These are phyloP conservation scores for Salix suchowensis DNA, from an alignment of 345 rosid species.

Conservation along the genomic window DNA sequence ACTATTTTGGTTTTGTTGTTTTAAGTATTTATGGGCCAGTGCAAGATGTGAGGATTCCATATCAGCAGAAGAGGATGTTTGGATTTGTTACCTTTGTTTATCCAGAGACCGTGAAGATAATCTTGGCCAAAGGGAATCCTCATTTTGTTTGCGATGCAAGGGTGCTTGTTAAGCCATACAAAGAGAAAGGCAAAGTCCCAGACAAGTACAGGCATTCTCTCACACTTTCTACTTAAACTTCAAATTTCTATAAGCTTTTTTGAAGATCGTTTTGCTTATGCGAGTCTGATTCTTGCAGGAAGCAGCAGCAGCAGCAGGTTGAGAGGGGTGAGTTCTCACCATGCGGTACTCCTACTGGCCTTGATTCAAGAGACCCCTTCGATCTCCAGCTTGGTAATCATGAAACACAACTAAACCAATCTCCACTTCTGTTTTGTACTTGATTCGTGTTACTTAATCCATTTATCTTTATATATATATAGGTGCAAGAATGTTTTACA, in stretches of 20 bases:
- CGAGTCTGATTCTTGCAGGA: constrained; percentile 29
- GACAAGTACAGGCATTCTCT: constrained; percentile 68
- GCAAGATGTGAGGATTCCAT: constrained; percentile 94
- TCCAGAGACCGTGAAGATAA: constrained; percentile 87
- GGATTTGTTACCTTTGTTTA: constrained; percentile 85
- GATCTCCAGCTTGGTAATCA: constrained; percentile 48
- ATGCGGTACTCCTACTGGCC: constrained; percentile 64
- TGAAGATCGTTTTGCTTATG: background rate
- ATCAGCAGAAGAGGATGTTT: constrained; percentile 95
- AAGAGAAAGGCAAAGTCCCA: constrained; percentile 92
- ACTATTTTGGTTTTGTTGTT: constrained; percentile 11
- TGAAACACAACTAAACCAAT: background rate
- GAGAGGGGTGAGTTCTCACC: constrained; percentile 64
- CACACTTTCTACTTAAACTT: background rate
- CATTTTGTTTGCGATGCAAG: constrained; percentile 91
- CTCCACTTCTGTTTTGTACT: background rate
- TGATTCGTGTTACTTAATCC: background rate
- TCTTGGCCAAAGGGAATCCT: constrained; percentile 86
- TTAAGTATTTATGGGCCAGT: constrained; percentile 81
- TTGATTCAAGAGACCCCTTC: constrained; percentile 69
- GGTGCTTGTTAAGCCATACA: constrained; percentile 91
- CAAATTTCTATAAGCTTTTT: too few species aligned
- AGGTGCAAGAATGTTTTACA: constrained; percentile 68
- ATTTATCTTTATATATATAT: background rate
- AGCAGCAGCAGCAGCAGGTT: constrained; percentile 41